These are phyloP conservation scores for Cubamyces lactineus DNA, from an alignment of 768 basidiomycete species.

Conservation along the genomic window DNA sequence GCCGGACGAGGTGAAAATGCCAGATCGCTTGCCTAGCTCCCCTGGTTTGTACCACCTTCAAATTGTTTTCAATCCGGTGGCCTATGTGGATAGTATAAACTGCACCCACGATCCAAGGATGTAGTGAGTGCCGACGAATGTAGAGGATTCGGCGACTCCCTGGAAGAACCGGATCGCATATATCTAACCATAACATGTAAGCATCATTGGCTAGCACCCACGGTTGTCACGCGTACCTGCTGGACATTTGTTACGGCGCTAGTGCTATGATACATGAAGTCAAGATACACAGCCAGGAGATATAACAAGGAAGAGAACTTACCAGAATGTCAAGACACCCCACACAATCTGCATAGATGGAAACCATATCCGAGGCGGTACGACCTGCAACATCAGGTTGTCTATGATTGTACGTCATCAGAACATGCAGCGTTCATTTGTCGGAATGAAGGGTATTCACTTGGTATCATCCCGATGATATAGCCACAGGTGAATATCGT, in stretches of 20 bases:
- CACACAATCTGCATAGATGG: constrained; percentile 67
- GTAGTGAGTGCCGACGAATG: constrained; percentile 76
- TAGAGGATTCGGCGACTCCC: constrained; percentile 73
- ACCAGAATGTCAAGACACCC: constrained; percentile 70
- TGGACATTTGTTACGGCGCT: constrained; percentile 57
- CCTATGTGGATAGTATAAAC: neutral
- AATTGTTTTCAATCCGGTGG: neutral
- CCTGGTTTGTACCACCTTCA: constrained; percentile 67
- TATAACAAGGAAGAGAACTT: constrained; percentile 17
- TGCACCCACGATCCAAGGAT: constrained; percentile 66
- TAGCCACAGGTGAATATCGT: constrained; percentile 77
- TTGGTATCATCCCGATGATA: constrained; percentile 74
- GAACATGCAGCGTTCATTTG: neutral
- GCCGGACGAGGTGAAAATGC: constrained; percentile 70
- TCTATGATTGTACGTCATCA: constrained; percentile 40
- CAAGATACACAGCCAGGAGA: neutral
- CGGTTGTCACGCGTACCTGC: constrained; percentile 45
- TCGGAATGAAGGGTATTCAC: constrained; percentile 36
- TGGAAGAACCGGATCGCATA: constrained; percentile 75
- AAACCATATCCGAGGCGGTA: constrained; percentile 68
- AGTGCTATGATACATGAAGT: constrained; percentile 42
- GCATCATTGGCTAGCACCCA: neutral
- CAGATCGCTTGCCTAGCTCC: constrained; percentile 74
- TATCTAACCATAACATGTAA: constrained; percentile 41
- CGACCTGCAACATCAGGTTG: constrained; percentile 66